Evolutionary conservation across 305 asterid species (phyloP).

Genomic region (Fraxinus velutina): DNA sequence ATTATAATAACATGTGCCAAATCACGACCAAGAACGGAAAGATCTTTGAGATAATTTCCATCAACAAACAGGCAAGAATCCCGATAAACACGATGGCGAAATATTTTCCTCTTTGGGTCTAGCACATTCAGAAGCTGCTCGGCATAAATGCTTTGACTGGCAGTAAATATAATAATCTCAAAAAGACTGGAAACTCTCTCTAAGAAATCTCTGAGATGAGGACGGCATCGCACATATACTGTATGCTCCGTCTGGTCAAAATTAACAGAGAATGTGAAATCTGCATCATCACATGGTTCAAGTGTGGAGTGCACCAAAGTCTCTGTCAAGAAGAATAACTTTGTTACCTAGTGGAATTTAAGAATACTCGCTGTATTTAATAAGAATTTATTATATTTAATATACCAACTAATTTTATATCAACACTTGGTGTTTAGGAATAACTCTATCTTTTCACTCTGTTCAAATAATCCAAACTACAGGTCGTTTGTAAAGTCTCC

Average conservation of each 20-base stretch:
- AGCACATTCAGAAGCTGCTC: slow-evolving; percentile 83
- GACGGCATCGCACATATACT: slow-evolving; percentile 87
- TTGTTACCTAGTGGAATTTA: neutral
- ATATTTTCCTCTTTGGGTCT: slow-evolving; percentile 85
- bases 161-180: slow-evolving; percentile 90
- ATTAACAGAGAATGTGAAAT: slow-evolving; percentile 84
- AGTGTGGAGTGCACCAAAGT: slow-evolving; percentile 98
- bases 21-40: slow-evolving; percentile 97
- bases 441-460: neutral
- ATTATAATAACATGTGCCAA: slow-evolving; percentile 74
- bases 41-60: slow-evolving; percentile 91
- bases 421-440: neutral
- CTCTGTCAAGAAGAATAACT: slow-evolving; percentile 59
- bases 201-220: slow-evolving; percentile 78
- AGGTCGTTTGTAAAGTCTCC: neutral
- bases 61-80: slow-evolving; percentile 87
- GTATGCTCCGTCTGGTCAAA: slow-evolving; percentile 73
- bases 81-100: slow-evolving; percentile 93
- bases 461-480: neutral
- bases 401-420: neutral
- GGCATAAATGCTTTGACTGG: slow-evolving; percentile 97
- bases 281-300: slow-evolving; percentile 84
- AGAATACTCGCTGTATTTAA: neutral
- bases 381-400: neutral
- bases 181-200: slow-evolving; percentile 70